Evolutionary conservation across 257 asterid species (phyloP), one percentile per base, ranked within the genome.

Genomic region (Solanum chaucha): DNA sequence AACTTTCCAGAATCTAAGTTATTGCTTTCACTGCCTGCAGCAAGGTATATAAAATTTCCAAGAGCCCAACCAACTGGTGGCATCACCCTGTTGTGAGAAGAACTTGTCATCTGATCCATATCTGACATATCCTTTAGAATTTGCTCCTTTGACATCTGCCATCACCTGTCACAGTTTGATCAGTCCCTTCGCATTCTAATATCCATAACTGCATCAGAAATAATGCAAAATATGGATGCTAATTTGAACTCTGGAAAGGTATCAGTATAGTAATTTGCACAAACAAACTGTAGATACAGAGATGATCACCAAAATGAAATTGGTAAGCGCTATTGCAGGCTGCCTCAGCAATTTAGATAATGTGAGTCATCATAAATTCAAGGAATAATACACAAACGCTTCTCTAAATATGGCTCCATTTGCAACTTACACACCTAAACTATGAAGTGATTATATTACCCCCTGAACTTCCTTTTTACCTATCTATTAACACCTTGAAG

Each of bases 161-260:
- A 94, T 92, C 95, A 97, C 93, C 99, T 95, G 98, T 93, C 97
- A 94, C 90, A 88, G 95, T 94, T 90, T 92, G 94, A 95, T 97
- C 93, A 97, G 98, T 88, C 90, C 90, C 92, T 87, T 90, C 88
- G 73, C 87, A 87, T 89, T 85, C 87, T 87, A 89, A 92, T 86
- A 87, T 84, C 48, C 64, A 26, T 28, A 46, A 78, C 10, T 46
- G 8, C 64, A 44, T 24, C 48, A 24, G 64, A 78, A 78, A 78
- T 24, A 41, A 78, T 0, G 36, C 38, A 78, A 75, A 38, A n/a
- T 40, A 75, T n/a, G 32, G 83, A 75, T 38, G 83, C 59, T n/a
- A 75, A 44, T 78, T 46, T 9, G 13, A 78, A 78, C 26, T 41
- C 24, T 24, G 64, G 38, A 24, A 24, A 44, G 64, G 15, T 24